Evolutionary conservation across 2,329 filamentous ascomycete species (phyloP), one percentile per base, ranked within the genome.

Genomic region (Epichloe elymi): DNA sequence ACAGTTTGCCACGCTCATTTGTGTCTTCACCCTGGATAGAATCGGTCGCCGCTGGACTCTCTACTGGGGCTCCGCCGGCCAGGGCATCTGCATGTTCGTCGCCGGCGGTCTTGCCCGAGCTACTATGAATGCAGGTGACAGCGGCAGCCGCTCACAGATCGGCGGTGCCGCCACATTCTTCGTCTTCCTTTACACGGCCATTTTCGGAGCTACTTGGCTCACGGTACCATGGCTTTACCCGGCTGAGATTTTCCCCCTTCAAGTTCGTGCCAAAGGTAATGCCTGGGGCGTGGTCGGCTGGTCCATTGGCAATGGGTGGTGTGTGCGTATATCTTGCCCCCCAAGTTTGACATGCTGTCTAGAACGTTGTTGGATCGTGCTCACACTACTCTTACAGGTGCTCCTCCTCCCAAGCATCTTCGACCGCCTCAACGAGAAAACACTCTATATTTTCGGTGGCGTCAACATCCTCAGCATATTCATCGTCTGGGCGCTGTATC

Each of bases 401-500:
- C 68, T 81, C 0, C 65, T 81, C 1, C 73, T 75, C 8, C 78
- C 78, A 0, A 70, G 75, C n/a, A 82, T 83, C 66, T 83, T 86
- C 60, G 66, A 71, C 51, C 69, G 72, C 5, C 79, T 88, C 48
- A 74, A 76, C 20, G 82, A 86, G 55, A 86, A 85, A 60, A 88
- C 83, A 0, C 70, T 88, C 1, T 85, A 87, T 61, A 81, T 89
- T 48, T 89, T 88, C 58, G 85, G 76, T 1, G 80, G 75, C 4
- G 78, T 75, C 60, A 88, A 87, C 59, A 65, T 80, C 8, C 63
- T 85, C 33, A 74, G 76, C 1, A 82, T 88, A 4, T 76, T 82
- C 0, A 78, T 86, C 66, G 80, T 87, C 0, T 89, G 82, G 80
- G 81, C 82, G 0, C 60, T 89, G 0, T 88, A 87, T 52, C 85